Conservation (phyloP, 257 asterid species). For the Fraxinus americana region DNA sequence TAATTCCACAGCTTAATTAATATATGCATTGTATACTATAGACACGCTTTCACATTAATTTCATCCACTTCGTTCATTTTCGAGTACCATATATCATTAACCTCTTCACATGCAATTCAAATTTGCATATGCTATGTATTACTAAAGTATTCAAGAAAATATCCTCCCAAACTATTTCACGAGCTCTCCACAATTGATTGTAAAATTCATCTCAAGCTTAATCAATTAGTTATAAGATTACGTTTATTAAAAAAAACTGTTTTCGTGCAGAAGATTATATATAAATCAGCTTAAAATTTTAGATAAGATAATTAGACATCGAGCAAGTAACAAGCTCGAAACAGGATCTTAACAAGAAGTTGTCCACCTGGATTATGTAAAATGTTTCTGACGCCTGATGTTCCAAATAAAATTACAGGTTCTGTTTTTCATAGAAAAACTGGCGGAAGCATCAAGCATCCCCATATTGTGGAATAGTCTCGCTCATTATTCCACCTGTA, state of each 20-base stretch:
- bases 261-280: neutral
- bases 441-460: conserved; percentile 12
- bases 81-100: neutral
- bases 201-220: neutral
- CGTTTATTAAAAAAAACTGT: too few species aligned
- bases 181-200: neutral
- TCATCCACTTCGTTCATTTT: too few species aligned
- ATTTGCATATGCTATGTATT: too few species aligned
- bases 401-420: neutral
- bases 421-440: conserved; percentile 1
- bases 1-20: neutral
- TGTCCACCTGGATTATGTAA: neutral
- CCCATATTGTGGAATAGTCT: neutral
- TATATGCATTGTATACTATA: neutral
- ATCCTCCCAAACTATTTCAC: too few species aligned
- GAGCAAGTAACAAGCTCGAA: neutral
- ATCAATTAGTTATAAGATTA: too few species aligned
- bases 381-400: neutral
- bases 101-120: neutral
- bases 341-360: neutral
- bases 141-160: too few species aligned
- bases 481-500: conserved; percentile 14
- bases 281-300: neutral
- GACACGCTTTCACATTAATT: neutral
- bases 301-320: neutral